Conservation (phyloP, 2,329 filamentous ascomycete species). For the Epichloe coenophiala region DNA sequence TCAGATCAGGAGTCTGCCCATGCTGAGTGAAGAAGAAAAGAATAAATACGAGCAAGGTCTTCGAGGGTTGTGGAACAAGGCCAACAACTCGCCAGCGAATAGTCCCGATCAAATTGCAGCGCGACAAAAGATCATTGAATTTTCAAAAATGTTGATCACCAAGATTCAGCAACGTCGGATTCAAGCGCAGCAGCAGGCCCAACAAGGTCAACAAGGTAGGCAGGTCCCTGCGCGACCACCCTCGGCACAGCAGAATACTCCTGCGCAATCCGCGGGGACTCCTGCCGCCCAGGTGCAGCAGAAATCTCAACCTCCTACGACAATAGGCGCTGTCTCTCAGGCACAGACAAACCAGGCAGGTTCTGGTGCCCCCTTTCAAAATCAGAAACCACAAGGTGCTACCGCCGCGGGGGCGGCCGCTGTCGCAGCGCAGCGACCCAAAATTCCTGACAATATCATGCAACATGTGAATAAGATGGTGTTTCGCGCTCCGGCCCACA, state of each 20-base stretch:
- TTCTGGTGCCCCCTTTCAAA: constrained; percentile 7
- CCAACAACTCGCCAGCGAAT: constrained; percentile 32
- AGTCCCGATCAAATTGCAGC: constrained; percentile 36
- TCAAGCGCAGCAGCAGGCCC: constrained; percentile 20
- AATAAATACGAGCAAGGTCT: constrained; percentile 45
- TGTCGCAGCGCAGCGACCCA: constrained; percentile 14
- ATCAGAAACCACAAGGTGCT: constrained; percentile 10
- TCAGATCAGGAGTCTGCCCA: constrained; percentile 35
- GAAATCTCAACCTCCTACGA: neutral
- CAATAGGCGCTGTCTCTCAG: constrained; percentile 1
- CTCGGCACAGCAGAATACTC: constrained; percentile 5
- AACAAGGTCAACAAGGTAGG: constrained; percentile 11
- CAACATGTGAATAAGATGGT: constrained; percentile 34
- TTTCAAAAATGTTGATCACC: constrained; percentile 40
- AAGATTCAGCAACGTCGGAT: constrained; percentile 33
- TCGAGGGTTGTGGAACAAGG: constrained; percentile 37
- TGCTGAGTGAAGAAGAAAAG: constrained; percentile 41
- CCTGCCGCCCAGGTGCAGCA: constrained; percentile 10
- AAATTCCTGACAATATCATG: constrained; percentile 30
- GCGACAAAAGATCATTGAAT: constrained; percentile 44
- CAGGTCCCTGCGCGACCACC: constrained; percentile 11
- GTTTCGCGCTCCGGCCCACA: constrained; percentile 29
- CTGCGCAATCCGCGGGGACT: constrained; percentile 8
- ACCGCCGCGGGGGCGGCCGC: neutral
- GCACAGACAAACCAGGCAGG: constrained; percentile 3